Base-by-base conservation (phyloP, 176 grass and related monocot species). In the Musa schizocarpa region DNA sequence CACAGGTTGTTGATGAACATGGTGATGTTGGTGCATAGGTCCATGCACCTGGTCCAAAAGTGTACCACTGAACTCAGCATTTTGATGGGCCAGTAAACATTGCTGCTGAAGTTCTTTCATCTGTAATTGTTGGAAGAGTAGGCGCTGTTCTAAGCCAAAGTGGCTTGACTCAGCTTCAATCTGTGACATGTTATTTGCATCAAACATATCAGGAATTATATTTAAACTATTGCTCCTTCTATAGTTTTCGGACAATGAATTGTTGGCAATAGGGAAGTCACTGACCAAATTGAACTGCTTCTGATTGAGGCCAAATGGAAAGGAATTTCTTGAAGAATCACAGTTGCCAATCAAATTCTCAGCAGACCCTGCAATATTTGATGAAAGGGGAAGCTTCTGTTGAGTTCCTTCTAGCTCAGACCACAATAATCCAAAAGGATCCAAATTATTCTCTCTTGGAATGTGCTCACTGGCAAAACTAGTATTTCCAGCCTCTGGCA, bases 341-440 rank as follows among this genome's bases (percentile, higher is more conserved):
- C 52, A 67, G 53, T 87, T 85, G 26, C 64, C 67, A 72, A 78
- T 87, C 76, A 71, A 80, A 7, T 83, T 78, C 52, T 93, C 82
- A 52, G 77, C 82, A 65, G 52, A 23, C 63, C 74, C 82, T 68
- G 77, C 76, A 24, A 92, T 77, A 70, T 82, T 99, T 6, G 96
- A 92, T 25, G 93, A 97, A 50, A 99, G 91, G 65, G 96, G 94
- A 72, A 89, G 88, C 52, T 89, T 99, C 14, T 82, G 79, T 77
- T 95, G 88, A 72, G 84, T 86, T 64, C 84, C 88, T 87, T 99
- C 88, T 50, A 95, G 87, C 73, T 99, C 96, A 79, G 96, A 99
- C 96, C 91, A 99, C 68, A 91, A 82, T 52, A 95, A 89, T 43
- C 88, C 88, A 75, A 99, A 86, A 88, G 88, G 91, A 57, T 85